phyloP scores from a whole-genome alignment of 371 early-diverging fungal genomes.

The Haplosporangium sp. region DNA sequence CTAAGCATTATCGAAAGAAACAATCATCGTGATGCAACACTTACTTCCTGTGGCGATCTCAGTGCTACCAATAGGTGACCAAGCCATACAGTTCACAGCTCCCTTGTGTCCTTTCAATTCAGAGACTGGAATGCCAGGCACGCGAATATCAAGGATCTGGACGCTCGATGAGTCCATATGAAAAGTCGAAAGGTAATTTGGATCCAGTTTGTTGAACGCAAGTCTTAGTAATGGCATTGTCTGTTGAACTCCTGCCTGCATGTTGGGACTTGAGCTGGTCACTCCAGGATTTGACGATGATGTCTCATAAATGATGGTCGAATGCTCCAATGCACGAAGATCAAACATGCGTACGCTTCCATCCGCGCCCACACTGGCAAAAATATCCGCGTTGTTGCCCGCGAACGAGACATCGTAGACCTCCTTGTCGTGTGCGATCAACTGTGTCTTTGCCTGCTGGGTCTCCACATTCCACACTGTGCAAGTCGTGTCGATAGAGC shows the following conservation, averaged over 20 bases:
- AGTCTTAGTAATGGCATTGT: conserved; percentile 83
- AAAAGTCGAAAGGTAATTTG: conserved; percentile 92
- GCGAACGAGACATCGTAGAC: conserved; percentile 97
- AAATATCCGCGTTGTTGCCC: conserved; percentile 85
- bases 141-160: conserved; percentile 90
- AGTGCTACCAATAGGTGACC: conserved; percentile 81
- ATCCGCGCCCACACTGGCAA: conserved; percentile 97
- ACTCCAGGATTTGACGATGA: conserved; percentile 62
- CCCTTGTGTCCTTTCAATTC: conserved; percentile 86
- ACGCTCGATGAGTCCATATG: conserved; percentile 84
- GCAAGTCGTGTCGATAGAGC: conserved; percentile 97
- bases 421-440: conserved; percentile 97
- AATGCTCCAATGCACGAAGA: conserved; percentile 90
- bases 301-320: conserved; percentile 97
- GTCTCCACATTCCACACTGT: conserved; percentile 97
- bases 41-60: conserved; percentile 83
- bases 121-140: conserved; percentile 87
- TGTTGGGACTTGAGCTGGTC: conserved; percentile 16
- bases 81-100: conserved; percentile 79
- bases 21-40: conserved; percentile 5
- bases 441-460: conserved; percentile 93
- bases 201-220: conserved; percentile 88
- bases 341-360: conserved; percentile 98
- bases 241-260: conserved; percentile 25
- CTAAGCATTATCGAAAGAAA: not conserved